These are phyloP conservation scores for Ilex paraguariensis DNA, from an alignment of 305 asterid genomes.

Conservation along the genomic window DNA sequence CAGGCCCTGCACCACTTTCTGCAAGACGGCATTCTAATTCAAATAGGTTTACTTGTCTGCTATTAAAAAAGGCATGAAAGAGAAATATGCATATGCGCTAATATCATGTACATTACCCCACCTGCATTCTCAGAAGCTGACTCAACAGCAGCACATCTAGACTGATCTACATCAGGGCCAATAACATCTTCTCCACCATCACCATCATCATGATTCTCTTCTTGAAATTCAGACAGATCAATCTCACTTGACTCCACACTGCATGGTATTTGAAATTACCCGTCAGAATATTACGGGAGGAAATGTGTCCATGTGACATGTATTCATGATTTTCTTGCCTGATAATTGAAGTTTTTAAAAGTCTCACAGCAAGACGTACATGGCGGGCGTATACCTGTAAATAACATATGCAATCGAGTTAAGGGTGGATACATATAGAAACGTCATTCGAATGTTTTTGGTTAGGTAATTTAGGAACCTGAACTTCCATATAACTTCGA, in stretches of 20 bases:
- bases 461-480: conserved; percentile 34
- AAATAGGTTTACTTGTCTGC: conserved; percentile 1
- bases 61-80: not conserved
- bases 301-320: conserved; percentile 1
- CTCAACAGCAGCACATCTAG: conserved; percentile 36
- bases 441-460: too few relatives aligned
- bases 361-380: conserved; percentile 70
- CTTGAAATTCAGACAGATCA: conserved; percentile 91
- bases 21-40: conserved; percentile 12
- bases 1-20: conserved; percentile 42
- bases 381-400: conserved; percentile 67
- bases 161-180: conserved; percentile 29
- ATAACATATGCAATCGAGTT: conserved; percentile 15
- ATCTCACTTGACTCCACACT: conserved; percentile 96
- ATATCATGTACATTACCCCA: conserved; percentile 10
- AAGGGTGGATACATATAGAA: not conserved
- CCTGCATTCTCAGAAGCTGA: conserved; percentile 34
- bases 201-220: conserved; percentile 37
- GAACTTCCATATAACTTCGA: conserved; percentile 65
- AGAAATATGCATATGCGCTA: not conserved
- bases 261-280: conserved; percentile 23
- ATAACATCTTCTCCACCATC: conserved; percentile 35
- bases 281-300: not conserved
- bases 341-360: conserved; percentile 84
- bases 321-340: conserved; percentile 38